Evolutionary conservation across 192 early-diverging fungal species (phyloP).

Genomic region (Entomortierella parvispora): DNA sequence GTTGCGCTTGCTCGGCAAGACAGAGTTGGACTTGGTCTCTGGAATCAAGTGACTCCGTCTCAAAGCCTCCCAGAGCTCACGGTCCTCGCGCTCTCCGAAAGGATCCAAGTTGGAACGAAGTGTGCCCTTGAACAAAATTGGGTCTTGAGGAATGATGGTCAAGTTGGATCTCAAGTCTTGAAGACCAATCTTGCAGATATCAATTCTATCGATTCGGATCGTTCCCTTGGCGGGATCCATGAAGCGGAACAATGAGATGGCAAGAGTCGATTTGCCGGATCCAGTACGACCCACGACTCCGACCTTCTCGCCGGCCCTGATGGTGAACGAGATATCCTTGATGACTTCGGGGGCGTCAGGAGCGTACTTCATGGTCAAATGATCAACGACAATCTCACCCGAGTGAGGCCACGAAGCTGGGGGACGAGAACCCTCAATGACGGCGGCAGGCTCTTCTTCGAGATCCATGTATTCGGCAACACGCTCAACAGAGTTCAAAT

Average conservation of each 20-base stretch:
- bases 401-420: constrained; percentile 69
- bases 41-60: constrained; percentile 75
- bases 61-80: constrained; percentile 79
- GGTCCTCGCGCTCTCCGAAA: constrained; percentile 81
- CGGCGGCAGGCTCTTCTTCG: constrained; percentile 78
- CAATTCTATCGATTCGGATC: constrained; percentile 65
- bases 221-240: constrained; percentile 59
- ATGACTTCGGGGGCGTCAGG: constrained; percentile 74
- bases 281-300: constrained; percentile 73
- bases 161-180: constrained; percentile 61
- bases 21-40: background rate
- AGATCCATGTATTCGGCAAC: constrained; percentile 83
- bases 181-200: constrained; percentile 65
- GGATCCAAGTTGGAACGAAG: constrained; percentile 87
- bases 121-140: constrained; percentile 78
- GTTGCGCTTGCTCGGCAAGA: constrained; percentile 20
- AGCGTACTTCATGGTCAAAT: constrained; percentile 80
- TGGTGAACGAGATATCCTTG: constrained; percentile 69
- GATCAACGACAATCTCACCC: constrained; percentile 74
- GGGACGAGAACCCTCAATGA: constrained; percentile 56
- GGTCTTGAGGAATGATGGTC: constrained; percentile 82
- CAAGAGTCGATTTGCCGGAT: constrained; percentile 71
- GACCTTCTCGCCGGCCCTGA: constrained; percentile 66
- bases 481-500: constrained; percentile 89
- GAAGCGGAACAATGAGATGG: constrained; percentile 66